Base-by-base conservation (phyloP, 352 stramenopile species). In the Thraustochytrium striatum region DNA sequence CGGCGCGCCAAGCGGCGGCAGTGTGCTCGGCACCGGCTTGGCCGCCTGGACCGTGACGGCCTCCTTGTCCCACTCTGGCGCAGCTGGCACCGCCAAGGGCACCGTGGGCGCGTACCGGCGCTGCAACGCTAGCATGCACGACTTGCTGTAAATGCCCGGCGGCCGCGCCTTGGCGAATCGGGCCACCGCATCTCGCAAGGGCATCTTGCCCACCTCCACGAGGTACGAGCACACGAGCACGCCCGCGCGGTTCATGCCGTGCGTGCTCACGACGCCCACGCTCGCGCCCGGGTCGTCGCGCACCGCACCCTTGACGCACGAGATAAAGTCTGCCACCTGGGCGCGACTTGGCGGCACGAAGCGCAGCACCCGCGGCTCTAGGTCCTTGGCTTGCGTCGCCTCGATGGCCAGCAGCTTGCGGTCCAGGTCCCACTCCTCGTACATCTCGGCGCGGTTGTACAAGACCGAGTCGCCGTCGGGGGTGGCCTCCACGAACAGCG, bases 391-490 rank as follows among this genome's bases (percentile, higher is more conserved):
- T 28, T 75, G 65, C 3, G 41, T 35, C 0, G 61, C 36, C 36
- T 75, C 65, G 1, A 75, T 62, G 7, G 65, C 30, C 13, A 75
- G 21, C 19, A 5, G 0, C 52, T 47, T 72, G 39, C 52, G 65
- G 19, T 75, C 33, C 65, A 75, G 58, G 36, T 75, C 65, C 65
- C 65, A 75, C 50, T 75, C 65, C 35, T 75, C 65, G 36, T 62
- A 75, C 21, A 75, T 62, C 50, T 75, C 65, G 16, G 58, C 7
- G 19, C 44, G 65, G 25, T 62, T 43, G 11, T 75, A 75, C n/a
- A 61, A 32, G 47, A 35, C 65, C 0, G 44, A 62, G 3, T 8
- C 30, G 8, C 50, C 30, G 41, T 75, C 65, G 19, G 65, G 19
- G 19, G 61, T 38, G 3, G 65, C 43, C 30, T 75, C 65, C 44